These are phyloP conservation scores for Ophiostoma ulmi DNA, from an alignment of 2,329 filamentous ascomycete species.

Conservation along the genomic window DNA sequence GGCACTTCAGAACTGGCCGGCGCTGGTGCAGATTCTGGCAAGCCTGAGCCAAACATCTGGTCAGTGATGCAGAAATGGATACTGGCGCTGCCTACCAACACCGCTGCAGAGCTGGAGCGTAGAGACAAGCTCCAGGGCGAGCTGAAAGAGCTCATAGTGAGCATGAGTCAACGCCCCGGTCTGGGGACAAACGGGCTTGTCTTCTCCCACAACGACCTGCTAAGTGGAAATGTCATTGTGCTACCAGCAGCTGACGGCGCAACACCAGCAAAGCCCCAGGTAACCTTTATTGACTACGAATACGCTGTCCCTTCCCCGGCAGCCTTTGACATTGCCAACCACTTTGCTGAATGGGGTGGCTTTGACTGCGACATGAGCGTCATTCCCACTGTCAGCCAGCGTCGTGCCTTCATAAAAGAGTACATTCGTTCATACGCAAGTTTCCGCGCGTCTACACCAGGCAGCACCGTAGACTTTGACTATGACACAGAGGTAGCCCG, in stretches of 20 bases:
- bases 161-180: constrained; percentile 71
- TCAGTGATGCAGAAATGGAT: constrained; percentile 97
- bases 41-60: constrained; percentile 83
- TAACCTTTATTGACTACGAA: constrained; percentile 96
- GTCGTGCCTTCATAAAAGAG: constrained; percentile 73
- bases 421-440: constrained; percentile 73
- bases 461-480: constrained; percentile 40
- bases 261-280: constrained; percentile 31
- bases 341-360: constrained; percentile 97
- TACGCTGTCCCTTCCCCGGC: constrained; percentile 92
- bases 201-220: constrained; percentile 90
- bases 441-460: constrained; percentile 35
- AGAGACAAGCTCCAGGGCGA: constrained; percentile 68
- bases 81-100: constrained; percentile 69
- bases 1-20: neutral
- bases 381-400: constrained; percentile 71
- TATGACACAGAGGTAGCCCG: constrained; percentile 60
- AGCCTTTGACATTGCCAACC: constrained; percentile 94
- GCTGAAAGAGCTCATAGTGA: constrained; percentile 61
- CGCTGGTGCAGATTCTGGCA: neutral
- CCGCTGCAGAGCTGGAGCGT: constrained; percentile 61
- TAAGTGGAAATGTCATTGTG: constrained; percentile 95
- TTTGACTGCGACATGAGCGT: constrained; percentile 89
- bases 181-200: constrained; percentile 74
- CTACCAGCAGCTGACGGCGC: constrained; percentile 36